Percentiles rank a stretch among this genome's conserved stretches.
Evolutionary conservation across 306 rosid genomes (phyloP).

Genomic region (peach (Prunus persica)): Prunus_persica_NCBIv2 NC_034010.1:23865001-23865500

Average conservation of each 20-base stretch:
- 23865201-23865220: conserved; percentile 18
- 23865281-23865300: not conserved
- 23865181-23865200: not conserved
- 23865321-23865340: not conserved
- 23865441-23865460: not conserved
- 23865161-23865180: not conserved
- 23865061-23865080: not conserved
- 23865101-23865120: not conserved
- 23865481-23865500: conserved; percentile 20
- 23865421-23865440: not conserved
- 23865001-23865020: not conserved
- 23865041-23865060: not conserved
- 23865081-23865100: not conserved
- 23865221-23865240: conserved; percentile 28
- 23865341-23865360: not conserved
- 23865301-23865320: conserved; percentile 43
- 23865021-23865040: not conserved
- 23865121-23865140: not conserved
- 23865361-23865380: not conserved
- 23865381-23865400: not conserved
- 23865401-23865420: not conserved
- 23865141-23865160: not conserved
- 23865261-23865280: conserved; percentile 6
- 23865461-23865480: not conserved
- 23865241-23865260: no score